Evolutionary conservation across 805 yeast genomes (phyloP).

Genomic region (Metschnikowia bowlesiae): DNA sequence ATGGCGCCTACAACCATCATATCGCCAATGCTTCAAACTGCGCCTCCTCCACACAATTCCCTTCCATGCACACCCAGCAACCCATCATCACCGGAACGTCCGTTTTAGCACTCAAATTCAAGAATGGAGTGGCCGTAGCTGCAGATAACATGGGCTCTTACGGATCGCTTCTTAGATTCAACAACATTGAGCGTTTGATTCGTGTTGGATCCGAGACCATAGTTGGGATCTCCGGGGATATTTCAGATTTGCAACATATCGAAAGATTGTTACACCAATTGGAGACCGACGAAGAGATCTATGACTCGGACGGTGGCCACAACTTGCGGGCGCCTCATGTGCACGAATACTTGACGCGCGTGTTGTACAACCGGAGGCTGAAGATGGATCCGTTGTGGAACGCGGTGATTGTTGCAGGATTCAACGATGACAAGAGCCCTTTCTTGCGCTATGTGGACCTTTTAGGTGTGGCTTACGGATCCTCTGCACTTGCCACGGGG

Average conservation of each 20-base stretch:
- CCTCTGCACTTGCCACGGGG: constrained; percentile 92
- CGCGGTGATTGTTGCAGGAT: constrained; percentile 86
- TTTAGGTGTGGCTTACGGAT: constrained; percentile 83
- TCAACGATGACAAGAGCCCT: constrained; percentile 59
- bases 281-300: constrained; percentile 65
- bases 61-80: constrained; percentile 82
- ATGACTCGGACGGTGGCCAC: constrained; percentile 64
- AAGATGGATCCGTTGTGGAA: constrained; percentile 98
- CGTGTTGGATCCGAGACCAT: constrained; percentile 81
- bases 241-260: constrained; percentile 86
- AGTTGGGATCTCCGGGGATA: constrained; percentile 93
- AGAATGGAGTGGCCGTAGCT: constrained; percentile 88
- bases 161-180: constrained; percentile 87
- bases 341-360: constrained; percentile 79
- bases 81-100: constrained; percentile 97
- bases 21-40: constrained; percentile 57
- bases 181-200: constrained; percentile 77
- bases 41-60: constrained; percentile 38
- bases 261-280: constrained; percentile 72
- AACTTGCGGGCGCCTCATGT: constrained; percentile 77
- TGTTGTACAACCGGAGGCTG: constrained; percentile 81
- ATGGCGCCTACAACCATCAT: constrained; percentile 72
- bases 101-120: constrained; percentile 84
- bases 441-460: constrained; percentile 84
- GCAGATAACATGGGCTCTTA: constrained; percentile 92